Conservation (phyloP, 2,329 filamentous ascomycete species). For the Aspergillus tubingensis region DNA sequence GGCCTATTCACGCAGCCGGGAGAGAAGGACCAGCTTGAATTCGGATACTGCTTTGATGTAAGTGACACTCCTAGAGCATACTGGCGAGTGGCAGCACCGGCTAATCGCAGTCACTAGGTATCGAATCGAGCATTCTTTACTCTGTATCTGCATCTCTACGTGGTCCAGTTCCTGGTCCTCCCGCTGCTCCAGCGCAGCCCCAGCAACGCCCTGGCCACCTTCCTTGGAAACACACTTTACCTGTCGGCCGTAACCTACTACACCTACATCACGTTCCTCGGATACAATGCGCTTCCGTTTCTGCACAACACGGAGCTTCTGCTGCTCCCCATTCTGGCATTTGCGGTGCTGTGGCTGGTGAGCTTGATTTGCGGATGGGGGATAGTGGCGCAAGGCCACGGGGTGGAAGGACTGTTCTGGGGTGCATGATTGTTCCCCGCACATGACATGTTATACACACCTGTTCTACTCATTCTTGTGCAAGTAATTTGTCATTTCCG, state of each 20-base stretch:
- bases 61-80: constrained; percentile 23
- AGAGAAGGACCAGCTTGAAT: constrained; percentile 63
- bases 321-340: constrained; percentile 62
- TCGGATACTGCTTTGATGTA: constrained; percentile 72
- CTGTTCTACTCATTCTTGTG: neutral
- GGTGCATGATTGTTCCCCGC: constrained; percentile 33
- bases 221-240: constrained; percentile 67
- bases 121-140: constrained; percentile 69
- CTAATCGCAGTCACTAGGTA: constrained; percentile 43
- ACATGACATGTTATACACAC: neutral
- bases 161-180: constrained; percentile 68
- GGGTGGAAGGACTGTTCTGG: constrained; percentile 48
- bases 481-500: constrained; percentile 7
- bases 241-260: constrained; percentile 67
- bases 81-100: neutral
- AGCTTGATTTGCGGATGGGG: constrained; percentile 52
- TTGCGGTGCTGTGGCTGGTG: constrained; percentile 61
- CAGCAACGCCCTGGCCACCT: constrained; percentile 49
- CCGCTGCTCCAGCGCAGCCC: constrained; percentile 54
- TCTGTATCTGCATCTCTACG: constrained; percentile 67
- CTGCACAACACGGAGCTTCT: constrained; percentile 67
- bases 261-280: constrained; percentile 68
- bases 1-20: constrained; percentile 61
- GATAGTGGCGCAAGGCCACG: constrained; percentile 46
- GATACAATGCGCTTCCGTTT: constrained; percentile 69